A percentile compares a stretch with the other conserved stretches of the same genome.
phyloP scores from a whole-genome alignment of 2,329 filamentous ascomycete genomes.

The Botrytis tulipae region DNA sequence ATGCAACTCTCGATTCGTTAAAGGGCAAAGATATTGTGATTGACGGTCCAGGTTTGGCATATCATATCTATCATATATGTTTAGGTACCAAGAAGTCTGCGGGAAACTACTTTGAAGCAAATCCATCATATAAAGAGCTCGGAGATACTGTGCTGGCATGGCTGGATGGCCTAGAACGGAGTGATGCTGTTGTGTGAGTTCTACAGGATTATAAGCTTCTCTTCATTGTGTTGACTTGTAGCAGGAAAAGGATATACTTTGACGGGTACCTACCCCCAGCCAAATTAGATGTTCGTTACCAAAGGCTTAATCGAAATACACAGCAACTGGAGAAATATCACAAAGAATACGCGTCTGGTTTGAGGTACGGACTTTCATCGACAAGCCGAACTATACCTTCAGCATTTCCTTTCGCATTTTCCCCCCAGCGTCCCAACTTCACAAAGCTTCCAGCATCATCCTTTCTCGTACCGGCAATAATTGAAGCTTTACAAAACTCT shows the following conservation, averaged over 20 bases:
- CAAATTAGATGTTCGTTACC: constrained; percentile 34
- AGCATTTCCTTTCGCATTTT: constrained; percentile 29
- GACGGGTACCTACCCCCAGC: constrained; percentile 72
- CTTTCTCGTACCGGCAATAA: constrained; percentile 75
- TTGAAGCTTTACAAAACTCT: constrained; percentile 62
- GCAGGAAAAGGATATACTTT: constrained; percentile 72
- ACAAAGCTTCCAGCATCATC: constrained; percentile 47
- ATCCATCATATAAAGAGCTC: constrained; percentile 63
- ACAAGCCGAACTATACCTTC: constrained; percentile 1
- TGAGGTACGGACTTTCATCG: constrained; percentile 25
- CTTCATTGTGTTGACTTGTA: constrained; percentile 23
- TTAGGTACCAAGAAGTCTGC: constrained; percentile 42
- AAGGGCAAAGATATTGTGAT: constrained; percentile 51
- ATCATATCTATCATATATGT: constrained; percentile 65
- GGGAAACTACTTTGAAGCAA: constrained; percentile 49
- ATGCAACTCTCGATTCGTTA: constrained; percentile 47
- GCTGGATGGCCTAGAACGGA: constrained; percentile 56
- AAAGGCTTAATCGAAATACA: constrained; percentile 32
- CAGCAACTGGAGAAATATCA: constrained; percentile 33
- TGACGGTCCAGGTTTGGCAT: constrained; percentile 77
- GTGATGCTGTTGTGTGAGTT: constrained; percentile 59
- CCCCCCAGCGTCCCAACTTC: constrained; percentile 24
- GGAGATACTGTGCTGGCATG: constrained; percentile 58
- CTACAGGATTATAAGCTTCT: not conserved
- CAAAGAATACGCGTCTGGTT: constrained; percentile 20